phyloP scores from a whole-genome alignment of 495 filamentous ascomycete genomes.

The Neurospora intermedia region DNA sequence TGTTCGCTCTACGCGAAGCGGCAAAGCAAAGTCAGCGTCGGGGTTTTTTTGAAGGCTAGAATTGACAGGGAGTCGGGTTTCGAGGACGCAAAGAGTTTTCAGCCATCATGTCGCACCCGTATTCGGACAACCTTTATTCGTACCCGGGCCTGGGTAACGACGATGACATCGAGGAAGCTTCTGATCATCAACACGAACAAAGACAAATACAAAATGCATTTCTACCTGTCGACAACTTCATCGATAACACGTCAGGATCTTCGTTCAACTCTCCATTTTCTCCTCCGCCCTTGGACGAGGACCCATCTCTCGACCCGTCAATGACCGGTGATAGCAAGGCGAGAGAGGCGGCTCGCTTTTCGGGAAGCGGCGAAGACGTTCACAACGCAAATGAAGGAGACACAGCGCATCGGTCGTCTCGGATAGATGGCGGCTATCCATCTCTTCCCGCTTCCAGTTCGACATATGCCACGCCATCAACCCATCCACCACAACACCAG shows the following conservation, averaged over 20 bases:
- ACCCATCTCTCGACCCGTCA: conserved; percentile 6
- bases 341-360: conserved; percentile 21
- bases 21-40: background rate
- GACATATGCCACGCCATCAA: background rate
- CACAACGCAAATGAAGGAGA: background rate
- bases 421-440: background rate
- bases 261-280: background rate
- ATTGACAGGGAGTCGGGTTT: background rate
- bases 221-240: background rate
- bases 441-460: background rate
- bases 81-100: background rate
- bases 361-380: background rate
- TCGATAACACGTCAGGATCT: background rate
- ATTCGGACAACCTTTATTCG: conserved; percentile 37
- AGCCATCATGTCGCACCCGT: conserved; percentile 12
- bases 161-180: conserved; percentile 18
- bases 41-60: background rate
- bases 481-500: conserved; percentile 1
- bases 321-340: conserved; percentile 29
- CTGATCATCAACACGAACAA: background rate
- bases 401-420: background rate
- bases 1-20: background rate
- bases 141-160: conserved; percentile 24
- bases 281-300: background rate
- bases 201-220: background rate